Conservation (phyloP, 148 eudicot genomes). For the Fagopyrum tataricum region DNA sequence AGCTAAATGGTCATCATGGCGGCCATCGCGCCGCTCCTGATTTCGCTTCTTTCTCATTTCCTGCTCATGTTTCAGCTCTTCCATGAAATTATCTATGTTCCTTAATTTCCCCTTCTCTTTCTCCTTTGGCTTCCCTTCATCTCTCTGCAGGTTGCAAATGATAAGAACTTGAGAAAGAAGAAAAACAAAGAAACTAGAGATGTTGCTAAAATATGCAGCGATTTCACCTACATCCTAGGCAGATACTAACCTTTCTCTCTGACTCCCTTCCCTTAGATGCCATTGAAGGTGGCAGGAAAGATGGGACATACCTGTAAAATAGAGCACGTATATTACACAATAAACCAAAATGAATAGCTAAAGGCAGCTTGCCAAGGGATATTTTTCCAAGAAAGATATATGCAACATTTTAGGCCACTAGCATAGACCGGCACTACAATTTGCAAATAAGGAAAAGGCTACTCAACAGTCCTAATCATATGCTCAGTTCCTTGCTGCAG, state of each 20-base stretch:
- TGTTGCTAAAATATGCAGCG: neutral
- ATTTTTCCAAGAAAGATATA: neutral
- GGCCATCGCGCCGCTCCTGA: slow-evolving; percentile 89
- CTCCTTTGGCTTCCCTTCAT: slow-evolving; percentile 86
- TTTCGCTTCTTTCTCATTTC: slow-evolving; percentile 91
- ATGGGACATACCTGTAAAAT: slow-evolving; percentile 91
- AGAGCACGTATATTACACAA: neutral
- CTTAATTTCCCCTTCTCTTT: slow-evolving; percentile 79
- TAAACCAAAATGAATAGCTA: neutral
- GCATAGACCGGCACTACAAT: neutral
- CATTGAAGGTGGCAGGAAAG: slow-evolving; percentile 94
- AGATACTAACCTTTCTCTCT: slow-evolving; percentile 65
- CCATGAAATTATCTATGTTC: slow-evolving; percentile 96
- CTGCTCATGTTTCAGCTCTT: slow-evolving; percentile 89
- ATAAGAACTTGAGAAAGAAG: slow-evolving; percentile 5
- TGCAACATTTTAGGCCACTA: neutral
- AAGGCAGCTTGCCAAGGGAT: neutral
- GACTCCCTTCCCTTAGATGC: slow-evolving; percentile 72
- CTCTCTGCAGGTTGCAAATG: slow-evolving; percentile 30
- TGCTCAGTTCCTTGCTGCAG: neutral
- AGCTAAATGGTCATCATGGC: slow-evolving; percentile 49
- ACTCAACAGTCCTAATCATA: neutral
- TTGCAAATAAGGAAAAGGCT: neutral
- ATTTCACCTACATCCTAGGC: neutral
- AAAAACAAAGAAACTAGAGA: neutral